These are phyloP conservation scores for Hemileia vastatrix DNA, from an alignment of 1,284 basidiomycete genomes.

Conservation along the genomic window DNA sequence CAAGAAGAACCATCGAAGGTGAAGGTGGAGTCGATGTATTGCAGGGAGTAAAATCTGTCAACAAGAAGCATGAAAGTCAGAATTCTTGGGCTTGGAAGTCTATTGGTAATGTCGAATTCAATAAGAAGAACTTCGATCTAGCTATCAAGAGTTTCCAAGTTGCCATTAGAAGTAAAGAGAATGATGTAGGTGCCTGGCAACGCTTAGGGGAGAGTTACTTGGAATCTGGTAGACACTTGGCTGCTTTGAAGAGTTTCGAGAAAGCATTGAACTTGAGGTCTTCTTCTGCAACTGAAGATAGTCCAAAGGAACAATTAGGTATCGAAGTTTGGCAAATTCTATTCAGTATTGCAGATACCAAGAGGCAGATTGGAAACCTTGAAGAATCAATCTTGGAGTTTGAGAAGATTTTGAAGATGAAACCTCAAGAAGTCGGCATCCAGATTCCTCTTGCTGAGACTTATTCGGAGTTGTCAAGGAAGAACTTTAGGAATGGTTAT, in stretches of 20 bases:
- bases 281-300: conserved; percentile 71
- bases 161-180: conserved; percentile 67
- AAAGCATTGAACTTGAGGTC: conserved; percentile 57
- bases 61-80: conserved; percentile 46
- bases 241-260: conserved; percentile 76
- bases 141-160: conserved; percentile 83
- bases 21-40: no score
- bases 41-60: background rate
- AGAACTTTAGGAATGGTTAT: conserved; percentile 62
- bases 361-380: conserved; percentile 67
- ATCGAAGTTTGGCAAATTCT: conserved; percentile 77
- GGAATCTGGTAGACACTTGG: conserved; percentile 73
- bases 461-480: conserved; percentile 60
- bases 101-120: conserved; percentile 77
- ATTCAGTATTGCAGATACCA: conserved; percentile 77
- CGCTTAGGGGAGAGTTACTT: conserved; percentile 86
- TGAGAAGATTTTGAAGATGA: conserved; percentile 52
- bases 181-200: conserved; percentile 73
- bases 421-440: conserved; percentile 58
- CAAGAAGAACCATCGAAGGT: conserved; percentile 58
- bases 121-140: conserved; percentile 57
- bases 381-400: conserved; percentile 64
- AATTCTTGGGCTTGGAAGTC: conserved; percentile 96
- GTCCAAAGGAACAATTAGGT: conserved; percentile 57
- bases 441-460: conserved; percentile 65